Evolutionary conservation across 345 rosid species (phyloP), one percentile per base, ranked within the genome.

Genomic region (Sisymbrium irio): DNA sequence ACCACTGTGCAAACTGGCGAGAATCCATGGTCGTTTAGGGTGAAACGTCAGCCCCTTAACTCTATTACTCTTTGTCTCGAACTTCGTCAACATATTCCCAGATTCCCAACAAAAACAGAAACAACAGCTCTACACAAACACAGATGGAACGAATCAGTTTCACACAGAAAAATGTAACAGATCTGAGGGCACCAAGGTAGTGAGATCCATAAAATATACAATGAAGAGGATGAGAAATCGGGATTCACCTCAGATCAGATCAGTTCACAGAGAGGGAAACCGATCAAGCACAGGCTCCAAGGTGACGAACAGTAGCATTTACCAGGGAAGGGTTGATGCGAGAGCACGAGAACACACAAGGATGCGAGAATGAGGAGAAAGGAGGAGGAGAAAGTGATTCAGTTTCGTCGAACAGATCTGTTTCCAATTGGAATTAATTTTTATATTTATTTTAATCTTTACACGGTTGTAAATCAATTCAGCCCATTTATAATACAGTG

Each of bases 21-120:
- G 86, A 83, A 92, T 92, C 98, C 98, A 92, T 41, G 96, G 98
- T 67, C 96, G 80, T 81, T 92, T 92, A 57, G 86, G 81, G 64
- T 92, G 98, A 74, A 92, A 92, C 75, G 92, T 90, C 74, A 92
- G 84, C 27, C 98, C 98, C 79, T 92, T 92, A 76, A 92, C 98
- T 80, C 98, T 85, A 67, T 92, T 90, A 75, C 98, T 90, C 92
- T 90, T 92, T 8, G 98, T 92, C 84, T 92, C 98, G 49, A 92
- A 92, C 76, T 92, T 90, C 53, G 98, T 92, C 88, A 92, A 69
- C 96, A 92, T 92, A 72, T 9, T 57, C 42, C 3, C 19, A 32
- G 47, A 44, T 45, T 15, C n/a, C n/a, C n/a, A n/a, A 2, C 4
- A 20, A 45, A 45, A 15, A 44, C 47, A n/a, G 18, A 15, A 50